A percentile compares a stretch with the other conserved stretches of the same genome.
Evolutionary conservation across 805 yeast species (phyloP).

Genomic region (Candida ovalis): DNA sequence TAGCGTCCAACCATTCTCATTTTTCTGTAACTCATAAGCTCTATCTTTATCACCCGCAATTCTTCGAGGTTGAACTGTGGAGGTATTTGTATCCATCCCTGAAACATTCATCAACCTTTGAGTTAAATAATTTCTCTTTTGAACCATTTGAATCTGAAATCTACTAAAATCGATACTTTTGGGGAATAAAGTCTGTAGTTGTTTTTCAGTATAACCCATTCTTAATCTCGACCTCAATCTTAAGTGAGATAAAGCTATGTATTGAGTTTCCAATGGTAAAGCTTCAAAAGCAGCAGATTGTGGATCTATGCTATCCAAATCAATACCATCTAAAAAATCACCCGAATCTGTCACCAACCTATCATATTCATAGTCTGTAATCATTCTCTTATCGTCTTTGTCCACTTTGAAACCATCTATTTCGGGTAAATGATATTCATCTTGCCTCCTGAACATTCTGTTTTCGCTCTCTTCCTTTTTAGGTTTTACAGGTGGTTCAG

Average conservation of each 20-base stretch:
- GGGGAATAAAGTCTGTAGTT: constrained; percentile 76
- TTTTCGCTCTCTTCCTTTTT: constrained; percentile 17
- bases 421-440: constrained; percentile 84
- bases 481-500: constrained; percentile 3
- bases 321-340: constrained; percentile 63
- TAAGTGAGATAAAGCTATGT: constrained; percentile 79
- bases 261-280: constrained; percentile 83
- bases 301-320: constrained; percentile 76
- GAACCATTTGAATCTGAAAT: constrained; percentile 90
- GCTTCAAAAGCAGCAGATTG: constrained; percentile 69
- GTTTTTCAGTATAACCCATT: constrained; percentile 94
- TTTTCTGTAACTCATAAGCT: constrained; percentile 69
- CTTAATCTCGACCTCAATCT: constrained; percentile 82
- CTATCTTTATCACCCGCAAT: constrained; percentile 81
- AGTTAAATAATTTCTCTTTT: constrained; percentile 84
- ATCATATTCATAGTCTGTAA: constrained; percentile 68
- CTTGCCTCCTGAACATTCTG: constrained; percentile 48
- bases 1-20: constrained; percentile 81
- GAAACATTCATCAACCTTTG: constrained; percentile 80
- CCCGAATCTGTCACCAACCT: constrained; percentile 54
- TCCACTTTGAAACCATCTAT: constrained; percentile 48
- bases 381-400: constrained; percentile 64
- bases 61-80: constrained; percentile 42
- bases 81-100: constrained; percentile 62
- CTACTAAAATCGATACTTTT: constrained; percentile 84